phyloP scores from a whole-genome alignment of 352 stramenopile genomes.

The Phytophthora pluvialis region DNA sequence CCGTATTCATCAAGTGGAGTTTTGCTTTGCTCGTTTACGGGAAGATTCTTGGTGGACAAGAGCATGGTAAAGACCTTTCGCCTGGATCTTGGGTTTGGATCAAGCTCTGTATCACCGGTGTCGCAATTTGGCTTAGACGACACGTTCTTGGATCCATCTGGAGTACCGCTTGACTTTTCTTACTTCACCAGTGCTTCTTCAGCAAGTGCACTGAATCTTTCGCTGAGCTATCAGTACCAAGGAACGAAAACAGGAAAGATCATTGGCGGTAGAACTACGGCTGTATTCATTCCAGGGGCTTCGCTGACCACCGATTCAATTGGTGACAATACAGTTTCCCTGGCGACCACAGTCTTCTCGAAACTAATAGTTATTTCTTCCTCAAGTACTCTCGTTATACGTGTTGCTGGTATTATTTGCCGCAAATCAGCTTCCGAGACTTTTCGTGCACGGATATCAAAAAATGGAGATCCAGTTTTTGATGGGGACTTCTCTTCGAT shows the following conservation, averaged over 20 bases:
- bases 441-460: conserved; percentile 42
- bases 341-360: conserved; percentile 34
- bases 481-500: conserved; percentile 52
- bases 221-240: conserved; percentile 46
- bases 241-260: conserved; percentile 54
- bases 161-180: conserved; percentile 54
- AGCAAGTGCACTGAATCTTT: conserved; percentile 26
- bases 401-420: conserved; percentile 48
- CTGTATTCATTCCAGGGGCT: conserved; percentile 45
- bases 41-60: conserved; percentile 63
- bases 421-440: conserved; percentile 51
- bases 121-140: conserved; percentile 49
- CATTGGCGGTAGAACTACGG: conserved; percentile 44
- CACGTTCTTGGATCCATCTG: conserved; percentile 51
- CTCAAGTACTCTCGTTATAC: conserved; percentile 53
- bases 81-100: conserved; percentile 51
- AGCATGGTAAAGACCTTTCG: conserved; percentile 49
- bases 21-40: conserved; percentile 53
- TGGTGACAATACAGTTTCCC: conserved; percentile 20
- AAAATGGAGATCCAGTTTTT: conserved; percentile 35
- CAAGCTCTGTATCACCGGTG: conserved; percentile 3
- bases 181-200: conserved; percentile 37
- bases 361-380: conserved; percentile 32
- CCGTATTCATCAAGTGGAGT: conserved; percentile 37
- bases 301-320: conserved; percentile 34